Conservation (phyloP, 2,329 filamentous ascomycete species). For the Alternaria brassicae region DNA sequence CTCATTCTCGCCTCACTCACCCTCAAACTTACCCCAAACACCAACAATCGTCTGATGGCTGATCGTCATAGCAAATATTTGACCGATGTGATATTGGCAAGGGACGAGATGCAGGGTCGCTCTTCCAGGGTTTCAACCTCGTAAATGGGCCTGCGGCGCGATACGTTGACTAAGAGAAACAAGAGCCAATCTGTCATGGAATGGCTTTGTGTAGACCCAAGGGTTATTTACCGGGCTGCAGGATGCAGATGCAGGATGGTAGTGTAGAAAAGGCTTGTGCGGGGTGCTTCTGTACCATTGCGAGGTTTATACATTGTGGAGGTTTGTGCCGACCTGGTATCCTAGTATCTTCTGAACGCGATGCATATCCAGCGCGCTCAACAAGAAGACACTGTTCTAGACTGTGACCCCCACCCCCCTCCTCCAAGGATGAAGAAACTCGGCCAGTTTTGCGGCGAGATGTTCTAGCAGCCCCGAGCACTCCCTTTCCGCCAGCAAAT, state of each 20-base stretch:
- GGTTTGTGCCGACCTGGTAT: not conserved
- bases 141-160: not conserved
- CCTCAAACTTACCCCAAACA: conserved; percentile 1
- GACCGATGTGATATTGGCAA: not conserved
- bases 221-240: not conserved
- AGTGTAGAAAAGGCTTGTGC: not conserved
- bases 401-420: not conserved
- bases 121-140: not conserved
- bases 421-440: not conserved
- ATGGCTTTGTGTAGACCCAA: not conserved
- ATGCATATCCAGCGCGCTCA: not conserved
- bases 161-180: not conserved
- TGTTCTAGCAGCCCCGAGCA: not conserved
- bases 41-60: not conserved
- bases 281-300: not conserved
- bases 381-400: not conserved
- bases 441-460: not conserved
- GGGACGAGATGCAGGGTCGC: not conserved
- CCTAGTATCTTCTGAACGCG: not conserved
- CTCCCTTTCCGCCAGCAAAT: not conserved
- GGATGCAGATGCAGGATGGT: not conserved
- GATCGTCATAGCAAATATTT: not conserved
- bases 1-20: conserved; percentile 2
- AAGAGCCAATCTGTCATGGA: not conserved
- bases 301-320: not conserved